Base-by-base conservation (phyloP, 1,139 yeast genomes). In the Sporopachydermia cereana region DNA sequence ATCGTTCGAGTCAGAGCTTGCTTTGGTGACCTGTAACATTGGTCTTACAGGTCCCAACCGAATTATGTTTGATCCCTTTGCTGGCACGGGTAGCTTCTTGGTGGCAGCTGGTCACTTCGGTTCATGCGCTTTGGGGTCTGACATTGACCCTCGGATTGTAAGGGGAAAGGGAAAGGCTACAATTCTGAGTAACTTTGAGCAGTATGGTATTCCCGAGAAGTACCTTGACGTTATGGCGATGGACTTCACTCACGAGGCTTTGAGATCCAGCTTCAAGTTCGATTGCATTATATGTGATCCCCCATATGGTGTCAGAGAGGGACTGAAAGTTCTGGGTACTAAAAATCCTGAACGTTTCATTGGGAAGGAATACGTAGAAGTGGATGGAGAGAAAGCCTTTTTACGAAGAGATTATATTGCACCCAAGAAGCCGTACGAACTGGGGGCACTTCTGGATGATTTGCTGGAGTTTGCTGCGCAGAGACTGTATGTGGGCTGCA, bases 251-350 rank as follows among this genome's bases (percentile, higher is more conserved):
- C 89, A 91, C 58, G 84, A 84, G 60, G 82, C 96, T 2, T 67
- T 93, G 46, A 71, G 96, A 50, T 49, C 62, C 1, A 70, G 73
- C 53, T 64, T 91, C 41, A 62, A 57, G 34, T 72, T 93, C 17
- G 96, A 91, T 56, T 74, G 88, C 1, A 88, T 91, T 14, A 76
- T 91, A 2, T 89, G 96, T 58, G 99, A 91, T 61, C 98, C 98
- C 1, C 99, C 99, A 0, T 91, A 91, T 60, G 99, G 98, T 2
- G 94, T 91, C 1, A 72, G 99, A 55, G 99, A 93, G 60, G 96
- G 97, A 1, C 74, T 93, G 43, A 85, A 86, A 57, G 96, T 89
- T 0, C 76, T 94, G 48, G 98, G 99, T 2, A 84, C 95, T 2
- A 78, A 74, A 51, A 73, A 84, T 54, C 72, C 76, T 0, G 77